Evolutionary conservation across 1,284 basidiomycete species (phyloP), one percentile per base, ranked within the genome.

Genomic region (Pyrrhoderma lamaoense): DNA sequence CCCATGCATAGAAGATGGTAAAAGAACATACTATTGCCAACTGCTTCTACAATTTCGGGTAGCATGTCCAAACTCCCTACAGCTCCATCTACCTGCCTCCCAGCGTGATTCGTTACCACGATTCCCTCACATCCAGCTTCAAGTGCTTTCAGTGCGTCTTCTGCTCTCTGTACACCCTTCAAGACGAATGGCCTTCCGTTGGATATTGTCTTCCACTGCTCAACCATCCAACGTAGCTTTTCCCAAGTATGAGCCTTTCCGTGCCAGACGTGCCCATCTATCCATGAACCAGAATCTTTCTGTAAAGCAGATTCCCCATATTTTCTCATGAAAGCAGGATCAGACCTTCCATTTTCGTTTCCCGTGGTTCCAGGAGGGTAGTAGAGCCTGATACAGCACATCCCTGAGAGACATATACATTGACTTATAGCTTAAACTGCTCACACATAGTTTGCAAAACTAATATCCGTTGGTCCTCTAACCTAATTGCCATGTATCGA

Each of bases 401-500:
- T n/a, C 5, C 25, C 18, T 42, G 35, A 16, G 23, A 35, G 23
- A 11, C 13, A 19, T n/a, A 7, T 11, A 14, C 21, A 11, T 13
- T 7, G 36, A 37, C 38, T 39, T 39, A 11, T 14, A 25, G 9
- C 16, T 37, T 11, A 37, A 11, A 9, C 35, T 21, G 11, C 14
- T 21, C 52, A 71, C 68, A 67, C 65, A 57, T 75, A 75, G 61
- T 80, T 78, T 3, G 72, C 70, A 37, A 74, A 66, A 51, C 71
- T 73, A 52, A 80, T 72, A 61, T 80, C 79, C 1, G 72, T 74
- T 22, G 77, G 77, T n/a, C 9, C 79, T 63, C 76, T 76, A 80
- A 3, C 73, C 78, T n/a, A 80, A 68, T 54, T 77, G 73, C 73
- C 75, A 78, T 14, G 79, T 81, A 60, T 82, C 80, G 14, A 79